A percentile compares a stretch with the other conserved stretches of the same genome.
Evolutionary conservation across 345 rosid genomes (phyloP).

Genomic region (Tarenaya hassleriana): DNA sequence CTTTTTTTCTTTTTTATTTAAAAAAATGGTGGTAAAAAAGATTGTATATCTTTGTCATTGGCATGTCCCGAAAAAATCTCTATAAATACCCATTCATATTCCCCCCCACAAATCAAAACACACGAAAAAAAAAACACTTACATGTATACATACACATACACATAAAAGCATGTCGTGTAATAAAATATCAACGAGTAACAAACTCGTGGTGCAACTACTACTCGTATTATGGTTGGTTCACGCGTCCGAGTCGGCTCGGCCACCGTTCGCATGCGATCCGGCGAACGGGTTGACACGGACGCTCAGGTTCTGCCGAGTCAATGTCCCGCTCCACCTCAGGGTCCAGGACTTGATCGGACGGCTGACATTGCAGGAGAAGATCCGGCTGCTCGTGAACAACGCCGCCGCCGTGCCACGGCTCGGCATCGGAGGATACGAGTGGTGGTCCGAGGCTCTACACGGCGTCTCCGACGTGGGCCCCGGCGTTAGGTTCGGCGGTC

Average conservation of each 20-base stretch:
- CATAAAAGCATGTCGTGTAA: constrained; percentile 12
- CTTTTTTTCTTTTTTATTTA: constrained; percentile 18
- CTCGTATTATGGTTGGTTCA: constrained; percentile 17
- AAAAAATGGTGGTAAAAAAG: constrained; percentile 19
- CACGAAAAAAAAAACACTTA: constrained; percentile 17
- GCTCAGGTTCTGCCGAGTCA: constrained; percentile 46
- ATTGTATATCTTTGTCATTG: constrained; percentile 22
- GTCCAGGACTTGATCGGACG: constrained; percentile 70
- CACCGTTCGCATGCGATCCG: constrained; percentile 65
- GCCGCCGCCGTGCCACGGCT: constrained; percentile 74
- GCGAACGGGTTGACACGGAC: constrained; percentile 40
- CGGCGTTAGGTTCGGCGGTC: constrained; percentile 62
- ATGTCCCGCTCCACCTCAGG: constrained; percentile 53
- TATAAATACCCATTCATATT: constrained; percentile 34
- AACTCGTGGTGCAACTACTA: constrained; percentile 21
- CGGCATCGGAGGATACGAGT: constrained; percentile 80
- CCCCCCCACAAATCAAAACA: constrained; percentile 13
- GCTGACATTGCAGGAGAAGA: constrained; percentile 76
- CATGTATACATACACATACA: constrained; percentile 3
- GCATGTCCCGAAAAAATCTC: constrained; percentile 22
- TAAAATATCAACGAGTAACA: constrained; percentile 11
- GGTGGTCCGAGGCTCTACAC: constrained; percentile 99
- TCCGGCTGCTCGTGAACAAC: constrained; percentile 66
- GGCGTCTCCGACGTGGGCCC: constrained; percentile 81
- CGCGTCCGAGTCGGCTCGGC: constrained; percentile 29